Evolutionary conservation across 495 filamentous ascomycete species (phyloP).

Genomic region (Annulohypoxylon maeteangense): DNA sequence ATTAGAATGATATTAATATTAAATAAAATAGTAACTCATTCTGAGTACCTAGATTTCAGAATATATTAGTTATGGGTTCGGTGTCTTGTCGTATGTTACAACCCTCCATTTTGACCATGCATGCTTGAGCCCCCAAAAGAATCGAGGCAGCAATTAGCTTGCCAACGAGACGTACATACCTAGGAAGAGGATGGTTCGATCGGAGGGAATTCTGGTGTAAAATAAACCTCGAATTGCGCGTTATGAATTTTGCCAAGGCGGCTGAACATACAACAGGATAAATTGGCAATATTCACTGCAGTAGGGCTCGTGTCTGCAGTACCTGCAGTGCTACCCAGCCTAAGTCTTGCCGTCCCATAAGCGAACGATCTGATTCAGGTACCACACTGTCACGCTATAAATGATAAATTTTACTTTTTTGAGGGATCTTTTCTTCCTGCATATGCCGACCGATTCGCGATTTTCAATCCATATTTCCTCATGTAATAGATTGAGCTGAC

Average conservation of each 20-base stretch:
- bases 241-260: constrained; percentile 42
- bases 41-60: too few species aligned
- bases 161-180: constrained; percentile 15
- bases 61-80: constrained; percentile 6
- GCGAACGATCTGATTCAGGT: constrained; percentile 31
- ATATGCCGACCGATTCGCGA: constrained; percentile 40
- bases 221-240: constrained; percentile 34
- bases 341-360: constrained; percentile 15
- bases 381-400: constrained; percentile 3
- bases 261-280: constrained; percentile 48
- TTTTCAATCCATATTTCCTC: constrained; percentile 31
- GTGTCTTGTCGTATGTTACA: constrained; percentile 10
- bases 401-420: constrained; percentile 5
- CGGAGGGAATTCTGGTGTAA: constrained; percentile 30
- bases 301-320: constrained; percentile 27
- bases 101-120: background rate
- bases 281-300: constrained; percentile 35
- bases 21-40: too few species aligned
- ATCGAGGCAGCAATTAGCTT: constrained; percentile 1
- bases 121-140: background rate
- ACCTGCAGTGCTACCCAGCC: constrained; percentile 32
- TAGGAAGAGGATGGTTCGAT: constrained; percentile 13
- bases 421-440: constrained; percentile 12
- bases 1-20: too few species aligned
- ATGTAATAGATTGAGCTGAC: constrained; percentile 42